Conservation (phyloP, 331 rosid genomes). For the Acacia pycnantha region DNA sequence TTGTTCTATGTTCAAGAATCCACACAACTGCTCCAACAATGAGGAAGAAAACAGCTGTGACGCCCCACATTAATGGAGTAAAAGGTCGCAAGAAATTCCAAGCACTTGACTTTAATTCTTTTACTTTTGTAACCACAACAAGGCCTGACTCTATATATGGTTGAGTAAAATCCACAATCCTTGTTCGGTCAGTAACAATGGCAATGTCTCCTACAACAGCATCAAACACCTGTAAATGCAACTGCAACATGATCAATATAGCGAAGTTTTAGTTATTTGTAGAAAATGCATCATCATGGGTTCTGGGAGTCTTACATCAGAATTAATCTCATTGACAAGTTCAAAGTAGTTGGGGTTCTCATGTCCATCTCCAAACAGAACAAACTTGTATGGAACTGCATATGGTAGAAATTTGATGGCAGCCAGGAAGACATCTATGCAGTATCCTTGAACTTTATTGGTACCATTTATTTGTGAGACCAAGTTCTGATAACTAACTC, state of each 20-base stretch:
- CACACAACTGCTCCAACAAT: constrained; percentile 74
- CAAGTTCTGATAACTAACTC: constrained; percentile 7
- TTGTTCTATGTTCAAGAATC: constrained; percentile 77
- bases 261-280: not conserved
- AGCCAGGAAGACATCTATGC: constrained; percentile 1
- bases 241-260: constrained; percentile 5
- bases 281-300: not conserved
- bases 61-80: constrained; percentile 64
- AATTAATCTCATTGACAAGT: not conserved
- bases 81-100: constrained; percentile 85
- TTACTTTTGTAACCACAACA: constrained; percentile 69
- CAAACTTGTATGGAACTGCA: not conserved
- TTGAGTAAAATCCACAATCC: constrained; percentile 77
- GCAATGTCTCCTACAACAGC: constrained; percentile 79
- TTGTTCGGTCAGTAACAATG: constrained; percentile 71
- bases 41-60: constrained; percentile 59
- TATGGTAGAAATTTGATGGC: not conserved
- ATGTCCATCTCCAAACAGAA: not conserved
- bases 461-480: constrained; percentile 3
- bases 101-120: constrained; percentile 55
- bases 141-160: constrained; percentile 78
- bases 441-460: not conserved
- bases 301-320: constrained; percentile 31
- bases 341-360: constrained; percentile 1
- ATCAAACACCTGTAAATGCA: constrained; percentile 57